Percentiles rank a stretch among this genome's conserved stretches.
phyloP scores from a whole-genome alignment of 805 yeast genomes.

The Suhomyces emberorum region DNA sequence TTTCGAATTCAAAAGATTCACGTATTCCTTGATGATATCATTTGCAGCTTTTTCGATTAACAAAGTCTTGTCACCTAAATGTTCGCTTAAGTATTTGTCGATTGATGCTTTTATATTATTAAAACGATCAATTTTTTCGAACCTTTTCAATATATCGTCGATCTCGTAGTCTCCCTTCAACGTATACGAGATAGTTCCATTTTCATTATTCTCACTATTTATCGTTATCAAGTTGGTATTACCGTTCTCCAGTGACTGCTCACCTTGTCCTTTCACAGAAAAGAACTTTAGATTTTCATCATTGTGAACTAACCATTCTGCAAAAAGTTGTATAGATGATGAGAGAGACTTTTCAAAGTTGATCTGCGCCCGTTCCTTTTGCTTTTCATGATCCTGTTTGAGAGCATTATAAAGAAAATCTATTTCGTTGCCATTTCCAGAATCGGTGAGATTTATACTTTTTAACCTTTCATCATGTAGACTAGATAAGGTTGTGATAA shows the following conservation, averaged over 20 bases:
- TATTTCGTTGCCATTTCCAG: conserved; percentile 21
- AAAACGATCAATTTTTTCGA: not conserved
- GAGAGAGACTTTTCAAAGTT: conserved; percentile 13
- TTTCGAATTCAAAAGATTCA: conserved; percentile 1
- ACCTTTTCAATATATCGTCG: not conserved
- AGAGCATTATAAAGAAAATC: conserved; percentile 26
- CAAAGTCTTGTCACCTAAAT: not conserved
- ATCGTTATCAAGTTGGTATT: not conserved
- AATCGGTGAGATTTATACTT: conserved; percentile 16
- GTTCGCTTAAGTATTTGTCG: not conserved
- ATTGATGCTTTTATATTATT: not conserved
- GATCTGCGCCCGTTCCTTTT: conserved; percentile 11
- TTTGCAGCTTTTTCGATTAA: not conserved
- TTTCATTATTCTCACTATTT: not conserved
- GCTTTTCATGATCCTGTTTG: conserved; percentile 19
- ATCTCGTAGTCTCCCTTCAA: not conserved
- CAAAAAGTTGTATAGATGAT: conserved; percentile 8
- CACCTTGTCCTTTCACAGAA: too few relatives aligned
- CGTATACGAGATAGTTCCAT: not conserved
- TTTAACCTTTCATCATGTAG: conserved; percentile 29
- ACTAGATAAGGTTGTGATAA: conserved; percentile 15
- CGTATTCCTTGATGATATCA: conserved; percentile 1
- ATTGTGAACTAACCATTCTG: conserved; percentile 14
- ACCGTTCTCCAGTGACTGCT: not conserved
- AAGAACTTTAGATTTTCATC: too few relatives aligned